Evolutionary conservation across 2,329 filamentous ascomycete species (phyloP).

Genomic region (Colletotrichum phormii): DNA sequence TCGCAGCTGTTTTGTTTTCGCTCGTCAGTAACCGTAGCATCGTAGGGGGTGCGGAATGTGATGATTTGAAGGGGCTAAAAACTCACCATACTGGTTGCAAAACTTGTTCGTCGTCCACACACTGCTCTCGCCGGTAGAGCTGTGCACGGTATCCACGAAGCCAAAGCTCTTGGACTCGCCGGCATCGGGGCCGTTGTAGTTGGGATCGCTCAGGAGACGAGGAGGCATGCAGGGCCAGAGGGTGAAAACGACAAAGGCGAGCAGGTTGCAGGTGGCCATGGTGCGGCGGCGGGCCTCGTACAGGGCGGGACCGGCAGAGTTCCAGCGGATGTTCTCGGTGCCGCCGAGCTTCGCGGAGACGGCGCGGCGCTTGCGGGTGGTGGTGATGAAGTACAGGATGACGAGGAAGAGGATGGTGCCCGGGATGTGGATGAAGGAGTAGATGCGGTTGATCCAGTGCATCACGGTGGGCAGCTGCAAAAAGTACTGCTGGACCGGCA

Average conservation of each 20-base stretch:
- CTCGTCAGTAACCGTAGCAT: conserved; percentile 19
- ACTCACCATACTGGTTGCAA: conserved; percentile 78
- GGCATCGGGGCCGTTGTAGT: conserved; percentile 66
- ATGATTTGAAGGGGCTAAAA: no score
- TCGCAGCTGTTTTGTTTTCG: conserved; percentile 64
- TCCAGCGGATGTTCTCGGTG: conserved; percentile 42
- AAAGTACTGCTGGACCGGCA: conserved; percentile 68
- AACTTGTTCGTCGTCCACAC: conserved; percentile 70
- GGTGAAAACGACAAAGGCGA: conserved; percentile 64
- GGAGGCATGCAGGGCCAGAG: conserved; percentile 68
- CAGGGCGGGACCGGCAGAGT: conserved; percentile 54
- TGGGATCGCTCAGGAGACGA: conserved; percentile 63
- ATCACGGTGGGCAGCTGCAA: conserved; percentile 65
- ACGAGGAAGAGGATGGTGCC: conserved; percentile 77
- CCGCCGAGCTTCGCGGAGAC: conserved; percentile 41
- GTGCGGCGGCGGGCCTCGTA: conserved; percentile 69
- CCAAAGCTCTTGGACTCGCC: conserved; percentile 68
- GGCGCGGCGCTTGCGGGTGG: conserved; percentile 63
- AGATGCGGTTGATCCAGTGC: conserved; percentile 77
- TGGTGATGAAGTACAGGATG: conserved; percentile 77
- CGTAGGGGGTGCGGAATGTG: background rate
- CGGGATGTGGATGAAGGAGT: conserved; percentile 83
- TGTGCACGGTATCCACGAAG: conserved; percentile 63
- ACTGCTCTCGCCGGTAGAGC: conserved; percentile 62
- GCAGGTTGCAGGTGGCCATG: conserved; percentile 65